Base-by-base conservation (phyloP, 148 eudicot genomes). In the Silene conica region DNA sequence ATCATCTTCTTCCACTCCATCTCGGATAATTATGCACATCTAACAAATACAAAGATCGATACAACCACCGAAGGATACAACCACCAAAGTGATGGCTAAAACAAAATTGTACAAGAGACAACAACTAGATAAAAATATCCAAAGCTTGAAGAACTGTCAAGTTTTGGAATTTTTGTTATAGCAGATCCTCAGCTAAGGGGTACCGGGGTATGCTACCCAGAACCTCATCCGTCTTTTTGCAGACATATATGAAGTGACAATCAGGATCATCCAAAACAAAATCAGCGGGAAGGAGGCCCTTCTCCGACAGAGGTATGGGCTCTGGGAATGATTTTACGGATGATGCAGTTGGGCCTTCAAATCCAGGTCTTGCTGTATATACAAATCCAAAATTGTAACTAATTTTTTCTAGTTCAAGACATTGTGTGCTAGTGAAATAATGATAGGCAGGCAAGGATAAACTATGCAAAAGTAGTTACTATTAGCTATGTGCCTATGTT, bases 351-450 rank as follows among this genome's bases (percentile, higher is more conserved):
- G 83, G 73, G 70, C 66, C 87, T 77, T 88, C 85, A 74, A 87
- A 94, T 63, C 97, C 97, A 41, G 98, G 97, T 77, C 89, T 89
- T 70, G 98, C 98, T 94, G 98, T 88, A 88, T 16, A 72, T 22
- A 43, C 72, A 59, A 19, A 70, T 12, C 62, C 13, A 20, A 28
- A 6, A 19, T 8, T 67, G 6, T 59, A 1, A 52, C 73, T 15
- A 59, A 8, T 34, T 26, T 67, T 70, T 19, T 16, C 75, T n/a
- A 69, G 3, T 20, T 6, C n/a, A 20, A 69, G 8, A 46, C 34
- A 15, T 46, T 1, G 14, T 12, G 8, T 6, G 16, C 0, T 6
- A 71, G 31, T 16, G 28, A 65, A 55, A 43, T 8, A 2, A 34
- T 60, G 4, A 52, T 16, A 1, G n/a, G 20, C 1, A 55, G 34